These are phyloP conservation scores for Phytopythium kandeliae DNA, from an alignment of 352 stramenopile genomes.

Conservation along the genomic window DNA sequence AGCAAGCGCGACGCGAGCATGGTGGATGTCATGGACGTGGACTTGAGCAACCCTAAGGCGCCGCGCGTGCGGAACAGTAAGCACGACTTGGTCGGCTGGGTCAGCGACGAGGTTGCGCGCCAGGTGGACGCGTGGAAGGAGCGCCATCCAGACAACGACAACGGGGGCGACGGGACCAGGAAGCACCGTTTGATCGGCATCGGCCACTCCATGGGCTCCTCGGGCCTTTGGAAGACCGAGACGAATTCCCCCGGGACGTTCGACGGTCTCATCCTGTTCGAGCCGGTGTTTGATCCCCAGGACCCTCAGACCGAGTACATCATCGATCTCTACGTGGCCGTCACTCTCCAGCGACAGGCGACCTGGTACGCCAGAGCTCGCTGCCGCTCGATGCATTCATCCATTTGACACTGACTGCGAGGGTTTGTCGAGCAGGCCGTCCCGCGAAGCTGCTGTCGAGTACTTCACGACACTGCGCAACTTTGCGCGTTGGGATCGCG, in stretches of 20 bases:
- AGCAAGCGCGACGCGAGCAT: slow-evolving; percentile 25
- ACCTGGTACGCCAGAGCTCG: no score
- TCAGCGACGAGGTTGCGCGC: slow-evolving; percentile 10
- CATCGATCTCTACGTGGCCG: slow-evolving; percentile 21
- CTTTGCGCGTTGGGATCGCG: slow-evolving; percentile 29
- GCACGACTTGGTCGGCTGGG: slow-evolving; percentile 11
- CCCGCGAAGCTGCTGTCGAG: slow-evolving; percentile 14
- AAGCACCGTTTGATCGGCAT: slow-evolving; percentile 17
- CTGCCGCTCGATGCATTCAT: no score
- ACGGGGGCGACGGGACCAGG: background rate
- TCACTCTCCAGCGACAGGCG: slow-evolving; percentile 23
- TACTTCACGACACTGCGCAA: slow-evolving; percentile 29
- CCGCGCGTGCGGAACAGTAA: slow-evolving; percentile 22
- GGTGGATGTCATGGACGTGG: slow-evolving; percentile 7
- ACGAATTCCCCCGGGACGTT: slow-evolving; percentile 30
- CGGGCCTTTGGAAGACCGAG: slow-evolving; percentile 30
- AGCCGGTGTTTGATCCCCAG: slow-evolving; percentile 26
- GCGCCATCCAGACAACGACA: no score
- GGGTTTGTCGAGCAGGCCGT: slow-evolving; percentile 9
- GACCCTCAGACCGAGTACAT: no score
- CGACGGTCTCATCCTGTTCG: slow-evolving; percentile 36
- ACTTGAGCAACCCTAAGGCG: slow-evolving; percentile 8
- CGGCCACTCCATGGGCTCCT: slow-evolving; percentile 28
- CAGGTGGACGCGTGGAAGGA: no score
- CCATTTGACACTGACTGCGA: no score